Conservation (phyloP, 2,329 filamentous ascomycete genomes). For the Neonectria punicea region DNA sequence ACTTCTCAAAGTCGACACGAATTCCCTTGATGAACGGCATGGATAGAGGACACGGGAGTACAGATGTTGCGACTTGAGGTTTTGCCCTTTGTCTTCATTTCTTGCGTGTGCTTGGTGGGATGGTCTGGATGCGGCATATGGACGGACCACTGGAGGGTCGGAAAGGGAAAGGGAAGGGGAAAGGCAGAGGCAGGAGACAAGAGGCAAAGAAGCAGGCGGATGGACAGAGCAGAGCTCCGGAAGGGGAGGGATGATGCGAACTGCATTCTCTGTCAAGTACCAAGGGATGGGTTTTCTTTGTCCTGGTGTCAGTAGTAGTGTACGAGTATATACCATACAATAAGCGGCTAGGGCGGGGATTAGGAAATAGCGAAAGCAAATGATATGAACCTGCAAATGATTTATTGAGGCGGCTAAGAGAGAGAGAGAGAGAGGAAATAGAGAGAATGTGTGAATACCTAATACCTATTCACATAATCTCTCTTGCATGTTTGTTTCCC, state of each 20-base stretch:
- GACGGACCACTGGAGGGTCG: not conserved
- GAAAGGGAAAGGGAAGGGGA: constrained; percentile 4
- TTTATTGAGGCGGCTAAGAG: too few relatives aligned
- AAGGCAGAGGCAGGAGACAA: not conserved
- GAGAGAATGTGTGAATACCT: too few relatives aligned
- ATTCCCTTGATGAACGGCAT: constrained; percentile 38
- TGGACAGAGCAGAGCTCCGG: too few relatives aligned
- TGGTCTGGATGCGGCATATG: constrained; percentile 17
- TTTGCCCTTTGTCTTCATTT: constrained; percentile 19
- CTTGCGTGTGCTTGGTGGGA: constrained; percentile 10
- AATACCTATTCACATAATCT: too few relatives aligned
- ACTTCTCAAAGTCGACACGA: constrained; percentile 31
- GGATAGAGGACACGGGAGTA: constrained; percentile 45
- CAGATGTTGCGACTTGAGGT: constrained; percentile 28
- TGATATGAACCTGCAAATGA: not conserved
- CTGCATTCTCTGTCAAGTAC: too few relatives aligned
- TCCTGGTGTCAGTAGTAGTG: constrained; percentile 20
- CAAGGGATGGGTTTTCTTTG: not conserved
- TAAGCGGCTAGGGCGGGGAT: constrained; percentile 1
- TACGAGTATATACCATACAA: constrained; percentile 31
- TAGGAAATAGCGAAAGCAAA: constrained; percentile 6
- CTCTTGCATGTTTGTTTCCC: not conserved
- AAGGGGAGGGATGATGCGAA: too few relatives aligned
- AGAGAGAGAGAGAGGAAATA: too few relatives aligned
- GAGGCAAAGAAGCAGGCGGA: not conserved